Percentiles rank a stretch among this genome's conserved stretches.
phyloP scores from a whole-genome alignment of 306 rosid species.

The Boehmeria nivea region DNA sequence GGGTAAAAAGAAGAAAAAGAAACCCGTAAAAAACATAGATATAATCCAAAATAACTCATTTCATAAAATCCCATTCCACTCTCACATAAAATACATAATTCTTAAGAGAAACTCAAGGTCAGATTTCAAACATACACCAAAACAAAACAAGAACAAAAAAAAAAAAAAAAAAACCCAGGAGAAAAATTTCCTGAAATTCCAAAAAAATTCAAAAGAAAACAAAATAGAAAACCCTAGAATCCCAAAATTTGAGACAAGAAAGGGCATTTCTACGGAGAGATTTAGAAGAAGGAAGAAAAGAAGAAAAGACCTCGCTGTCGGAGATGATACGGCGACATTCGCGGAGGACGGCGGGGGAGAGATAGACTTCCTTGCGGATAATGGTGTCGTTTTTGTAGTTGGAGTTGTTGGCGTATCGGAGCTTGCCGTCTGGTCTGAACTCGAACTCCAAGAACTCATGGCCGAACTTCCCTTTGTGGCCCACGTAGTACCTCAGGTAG shows the following conservation, averaged over 20 bases:
- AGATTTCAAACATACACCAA: too few relatives aligned
- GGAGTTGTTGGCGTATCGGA: constrained; percentile 95
- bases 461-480: constrained; percentile 91
- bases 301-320: constrained; percentile 63
- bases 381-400: constrained; percentile 98
- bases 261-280: background rate
- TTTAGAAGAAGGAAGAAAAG: background rate
- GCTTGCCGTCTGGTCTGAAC: constrained; percentile 87
- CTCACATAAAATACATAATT: too few relatives aligned
- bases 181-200: too few relatives aligned
- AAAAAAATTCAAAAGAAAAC: background rate
- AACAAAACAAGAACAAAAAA: too few relatives aligned
- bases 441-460: constrained; percentile 96
- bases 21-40: too few relatives aligned
- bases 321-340: constrained; percentile 87
- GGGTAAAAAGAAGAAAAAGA: too few relatives aligned
- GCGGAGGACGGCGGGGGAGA: constrained; percentile 84
- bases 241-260: too few relatives aligned
- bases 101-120: background rate
- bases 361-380: constrained; percentile 93
- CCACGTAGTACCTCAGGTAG: constrained; percentile 78
- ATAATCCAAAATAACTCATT: too few relatives aligned
- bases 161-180: constrained; percentile 15
- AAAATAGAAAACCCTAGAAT: constrained; percentile 16
- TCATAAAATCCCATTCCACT: too few relatives aligned